A percentile compares a stretch with the other conserved stretches of the same genome.
Evolutionary conservation across 805 yeast species (phyloP).

Genomic region (Debaryomyces castellii): DNA sequence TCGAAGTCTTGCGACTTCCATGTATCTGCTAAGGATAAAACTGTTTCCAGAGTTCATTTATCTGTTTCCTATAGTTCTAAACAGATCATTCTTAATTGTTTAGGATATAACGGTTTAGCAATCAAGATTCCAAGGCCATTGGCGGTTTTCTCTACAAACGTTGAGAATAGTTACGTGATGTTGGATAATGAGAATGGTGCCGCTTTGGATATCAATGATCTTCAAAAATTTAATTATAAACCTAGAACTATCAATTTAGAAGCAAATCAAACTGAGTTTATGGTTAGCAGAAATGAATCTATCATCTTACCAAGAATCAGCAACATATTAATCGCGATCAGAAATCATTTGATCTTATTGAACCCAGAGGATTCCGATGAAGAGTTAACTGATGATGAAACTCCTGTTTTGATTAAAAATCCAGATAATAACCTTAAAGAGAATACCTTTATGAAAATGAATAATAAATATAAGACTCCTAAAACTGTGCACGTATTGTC

Average conservation of each 20-base stretch:
- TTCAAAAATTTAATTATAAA: conserved; percentile 9
- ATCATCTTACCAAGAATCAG: conserved; percentile 62
- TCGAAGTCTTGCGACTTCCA: conserved; percentile 55
- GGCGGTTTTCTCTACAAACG: conserved; percentile 24
- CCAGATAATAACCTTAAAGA: background rate
- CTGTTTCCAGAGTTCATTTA: conserved; percentile 69
- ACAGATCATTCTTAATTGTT: conserved; percentile 59
- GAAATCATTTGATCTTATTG: conserved; percentile 58
- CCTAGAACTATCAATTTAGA: conserved; percentile 43
- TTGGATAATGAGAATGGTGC: conserved; percentile 21
- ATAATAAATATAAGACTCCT: background rate
- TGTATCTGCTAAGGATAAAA: conserved; percentile 49
- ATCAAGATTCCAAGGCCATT: conserved; percentile 59
- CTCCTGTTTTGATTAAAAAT: conserved; percentile 12
- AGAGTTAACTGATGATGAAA: conserved; percentile 46
- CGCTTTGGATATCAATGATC: conserved; percentile 17
- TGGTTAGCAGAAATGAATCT: conserved; percentile 61
- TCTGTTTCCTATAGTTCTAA: conserved; percentile 43
- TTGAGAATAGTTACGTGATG: conserved; percentile 20
- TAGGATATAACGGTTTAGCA: conserved; percentile 80
- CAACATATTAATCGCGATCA: conserved; percentile 66
- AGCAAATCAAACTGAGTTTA: conserved; percentile 48
- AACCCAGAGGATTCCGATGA: conserved; percentile 48
- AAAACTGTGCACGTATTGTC: background rate
- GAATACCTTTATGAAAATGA: background rate